phyloP scores from a whole-genome alignment of 257 asterid genomes.

The Haberlea rhodopensis region DNA sequence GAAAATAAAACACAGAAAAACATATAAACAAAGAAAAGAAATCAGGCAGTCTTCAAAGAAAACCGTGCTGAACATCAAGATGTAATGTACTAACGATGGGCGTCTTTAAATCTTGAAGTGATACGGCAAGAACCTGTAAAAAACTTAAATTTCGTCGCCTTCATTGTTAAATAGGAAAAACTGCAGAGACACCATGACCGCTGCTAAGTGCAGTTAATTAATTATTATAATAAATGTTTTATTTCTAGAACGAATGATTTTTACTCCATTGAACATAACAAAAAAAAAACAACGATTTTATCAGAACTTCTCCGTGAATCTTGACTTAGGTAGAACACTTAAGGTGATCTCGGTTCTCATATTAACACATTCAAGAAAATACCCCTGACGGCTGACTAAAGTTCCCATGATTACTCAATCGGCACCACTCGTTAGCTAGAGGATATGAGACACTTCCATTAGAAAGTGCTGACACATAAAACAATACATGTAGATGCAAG shows the following conservation, averaged over 20 bases:
- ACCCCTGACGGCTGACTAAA: neutral
- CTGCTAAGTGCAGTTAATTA: neutral
- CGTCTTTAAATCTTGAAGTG: neutral
- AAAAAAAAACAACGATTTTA: neutral
- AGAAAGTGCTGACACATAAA: neutral
- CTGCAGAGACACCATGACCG: neutral
- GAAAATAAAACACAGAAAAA: slow-evolving; percentile 6
- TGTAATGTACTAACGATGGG: neutral
- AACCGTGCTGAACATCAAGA: slow-evolving; percentile 7
- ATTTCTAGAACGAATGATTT: neutral
- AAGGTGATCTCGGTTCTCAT: too few species aligned
- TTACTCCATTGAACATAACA: neutral
- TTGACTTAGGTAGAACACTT: too few species aligned
- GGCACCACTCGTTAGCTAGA: too few species aligned
- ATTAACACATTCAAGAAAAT: neutral
- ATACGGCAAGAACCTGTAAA: neutral
- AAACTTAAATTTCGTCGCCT: neutral
- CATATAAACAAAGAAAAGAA: neutral
- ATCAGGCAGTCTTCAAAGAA: neutral
- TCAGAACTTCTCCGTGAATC: too few species aligned
- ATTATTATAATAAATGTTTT: neutral
- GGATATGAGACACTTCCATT: neutral
- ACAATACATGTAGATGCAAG: slow-evolving; percentile 7
- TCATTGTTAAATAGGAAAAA: slow-evolving; percentile 1
- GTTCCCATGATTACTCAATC: neutral